Percentiles rank a stretch among this genome's conserved stretches.
Evolutionary conservation across 139 green algal species (phyloP).

Genomic region (Chlorella sp.): DNA sequence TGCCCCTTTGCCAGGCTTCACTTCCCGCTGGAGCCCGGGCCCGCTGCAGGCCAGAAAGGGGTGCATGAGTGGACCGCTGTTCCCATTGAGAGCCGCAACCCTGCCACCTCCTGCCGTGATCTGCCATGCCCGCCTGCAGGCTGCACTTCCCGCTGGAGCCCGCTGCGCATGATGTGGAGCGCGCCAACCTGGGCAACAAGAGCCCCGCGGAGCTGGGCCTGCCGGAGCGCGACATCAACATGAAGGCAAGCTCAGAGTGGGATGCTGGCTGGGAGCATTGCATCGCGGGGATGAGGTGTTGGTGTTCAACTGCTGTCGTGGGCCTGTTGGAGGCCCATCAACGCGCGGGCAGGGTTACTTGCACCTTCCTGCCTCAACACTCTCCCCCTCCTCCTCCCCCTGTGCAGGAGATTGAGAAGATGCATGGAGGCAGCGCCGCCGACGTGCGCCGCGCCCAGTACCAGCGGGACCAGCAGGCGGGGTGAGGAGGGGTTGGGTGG

Average conservation of each 20-base stretch:
- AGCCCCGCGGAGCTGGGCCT: neutral
- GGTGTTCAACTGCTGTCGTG: neutral
- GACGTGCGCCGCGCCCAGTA: neutral
- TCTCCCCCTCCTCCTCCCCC: neutral
- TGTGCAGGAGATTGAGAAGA: neutral
- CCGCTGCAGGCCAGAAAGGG: too few relatives aligned
- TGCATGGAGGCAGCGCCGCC: neutral
- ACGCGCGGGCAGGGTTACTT: too few relatives aligned
- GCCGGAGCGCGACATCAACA: conserved; percentile 1
- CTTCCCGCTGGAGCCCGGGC: too few relatives aligned
- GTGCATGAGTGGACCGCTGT: too few relatives aligned
- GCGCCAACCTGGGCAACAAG: neutral
- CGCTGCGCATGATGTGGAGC: conserved; percentile 22
- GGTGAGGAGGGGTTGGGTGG: neutral
- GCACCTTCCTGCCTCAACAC: neutral
- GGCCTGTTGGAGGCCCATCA: neutral
- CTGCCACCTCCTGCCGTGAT: too few relatives aligned
- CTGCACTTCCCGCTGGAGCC: conserved; percentile 38
- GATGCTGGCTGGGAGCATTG: too few relatives aligned
- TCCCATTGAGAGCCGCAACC: too few relatives aligned
- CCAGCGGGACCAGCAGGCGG: neutral
- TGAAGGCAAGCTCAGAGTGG: too few relatives aligned
- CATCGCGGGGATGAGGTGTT: too few relatives aligned
- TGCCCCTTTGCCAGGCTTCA: too few relatives aligned
- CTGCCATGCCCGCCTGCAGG: too few relatives aligned